Percentiles rank a stretch among this genome's conserved stretches.
These are phyloP conservation scores for Colletotrichum falcatum DNA, from an alignment of 2,329 filamentous ascomycete species.

Conservation along the genomic window DNA sequence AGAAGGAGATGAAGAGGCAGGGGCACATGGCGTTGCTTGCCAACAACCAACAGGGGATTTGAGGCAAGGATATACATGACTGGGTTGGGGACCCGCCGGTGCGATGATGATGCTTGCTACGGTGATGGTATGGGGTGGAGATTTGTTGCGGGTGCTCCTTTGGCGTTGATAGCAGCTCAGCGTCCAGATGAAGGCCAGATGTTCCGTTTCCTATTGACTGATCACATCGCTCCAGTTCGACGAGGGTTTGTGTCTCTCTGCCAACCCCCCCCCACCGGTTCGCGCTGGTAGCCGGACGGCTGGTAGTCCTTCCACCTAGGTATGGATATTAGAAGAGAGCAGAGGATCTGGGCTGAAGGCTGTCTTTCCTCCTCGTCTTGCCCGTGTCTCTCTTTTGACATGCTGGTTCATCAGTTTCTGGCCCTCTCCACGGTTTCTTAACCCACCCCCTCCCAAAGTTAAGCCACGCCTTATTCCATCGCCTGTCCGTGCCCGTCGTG, in stretches of 20 bases:
- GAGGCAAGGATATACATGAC: conserved; percentile 1
- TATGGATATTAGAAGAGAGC: neutral
- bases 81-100: neutral
- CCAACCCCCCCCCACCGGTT: conserved; percentile 23
- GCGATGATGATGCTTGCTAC: conserved; percentile 29
- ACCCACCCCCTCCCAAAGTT: neutral
- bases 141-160: neutral
- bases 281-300: conserved; percentile 27
- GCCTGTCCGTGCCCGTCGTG: conserved; percentile 6
- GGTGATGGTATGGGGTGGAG: neutral
- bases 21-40: conserved; percentile 23
- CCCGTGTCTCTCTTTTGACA: conserved; percentile 2
- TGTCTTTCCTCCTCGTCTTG: conserved; percentile 17
- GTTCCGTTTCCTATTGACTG: neutral
- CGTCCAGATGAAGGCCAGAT: conserved; percentile 7
- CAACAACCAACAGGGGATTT: conserved; percentile 18
- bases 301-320: neutral
- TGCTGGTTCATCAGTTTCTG: neutral
- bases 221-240: neutral
- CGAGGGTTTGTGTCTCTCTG: neutral
- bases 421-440: conserved; percentile 3
- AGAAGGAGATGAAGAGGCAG: neutral
- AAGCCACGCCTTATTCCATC: conserved; percentile 4
- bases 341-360: neutral
- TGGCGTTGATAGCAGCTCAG: neutral